Base-by-base conservation (phyloP, 2,329 filamentous ascomycete genomes). In the Neofusicoccum cordaticola region DNA sequence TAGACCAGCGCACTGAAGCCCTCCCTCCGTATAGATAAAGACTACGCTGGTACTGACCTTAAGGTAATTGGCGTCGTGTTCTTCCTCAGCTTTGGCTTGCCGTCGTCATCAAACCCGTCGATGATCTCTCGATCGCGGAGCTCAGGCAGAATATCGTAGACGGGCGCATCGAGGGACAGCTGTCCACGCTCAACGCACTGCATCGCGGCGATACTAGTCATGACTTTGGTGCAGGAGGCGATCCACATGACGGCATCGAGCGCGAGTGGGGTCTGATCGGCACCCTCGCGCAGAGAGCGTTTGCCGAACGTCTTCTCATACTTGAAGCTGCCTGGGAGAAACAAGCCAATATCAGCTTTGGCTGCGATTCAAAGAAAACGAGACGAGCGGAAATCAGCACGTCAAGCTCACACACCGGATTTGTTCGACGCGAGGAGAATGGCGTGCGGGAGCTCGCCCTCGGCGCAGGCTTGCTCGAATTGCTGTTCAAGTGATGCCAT, bases 161-260 rank as follows among this genome's bases (percentile, higher is more conserved):
- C 67, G 0, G 75, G 72, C 7, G 71, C 73, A 53, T 77, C 73
- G 0, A 78, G 71, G 1, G 65, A 65, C 12, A 76, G 52, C 3
- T 72, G 68, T 3, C 74, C 74, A 31, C 69, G 69, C 47, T 78
- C 76, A 0, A 79, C 74, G 44, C 74, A 71, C 52, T 78, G 72
- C 67, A 78, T 67, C 2, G 67, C 69, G 44, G 69, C 71, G 39
- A 78, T 71, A 0, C 71, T 70, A 1, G 75, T 75, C 68, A 78
- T 71, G 17, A 78, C 71, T 65, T 79, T 78, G n/a, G 74, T 78
- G 69, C 74, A 77, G 3, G 74, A 76, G 7, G 76, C 75, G 13
- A 77, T 70, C 75, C 75, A 78, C 72, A 78, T 75, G 7, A 73
- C 67, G 7, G 67, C 72, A n/a, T 73, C 51, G 4, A 68, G 65